Evolutionary conservation across 495 filamentous ascomycete species (phyloP).

Genomic region (Aspergillus sclerotiicarbonarius): DNA sequence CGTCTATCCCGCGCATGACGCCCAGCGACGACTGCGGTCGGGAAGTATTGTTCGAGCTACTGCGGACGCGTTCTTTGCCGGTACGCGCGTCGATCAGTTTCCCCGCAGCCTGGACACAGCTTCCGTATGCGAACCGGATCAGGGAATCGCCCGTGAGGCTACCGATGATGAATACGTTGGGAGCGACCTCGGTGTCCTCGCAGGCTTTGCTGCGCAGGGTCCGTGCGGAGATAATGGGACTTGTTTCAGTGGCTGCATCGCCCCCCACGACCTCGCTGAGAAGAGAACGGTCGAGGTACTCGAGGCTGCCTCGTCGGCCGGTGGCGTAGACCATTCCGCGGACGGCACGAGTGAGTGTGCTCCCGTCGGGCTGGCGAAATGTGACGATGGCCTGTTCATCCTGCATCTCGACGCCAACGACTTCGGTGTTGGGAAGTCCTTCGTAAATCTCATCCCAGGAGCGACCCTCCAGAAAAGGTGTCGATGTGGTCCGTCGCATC

Average conservation of each 20-base stretch:
- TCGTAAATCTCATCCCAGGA: constrained; percentile 56
- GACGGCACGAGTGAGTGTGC: constrained; percentile 42
- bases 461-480: constrained; percentile 43
- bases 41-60: constrained; percentile 16
- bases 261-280: constrained; percentile 48
- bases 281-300: constrained; percentile 52
- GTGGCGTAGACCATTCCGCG: constrained; percentile 58
- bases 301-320: constrained; percentile 57
- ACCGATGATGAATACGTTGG: constrained; percentile 58
- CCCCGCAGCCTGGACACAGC: constrained; percentile 58
- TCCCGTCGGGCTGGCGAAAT: constrained; percentile 48
- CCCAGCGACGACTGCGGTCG: constrained; percentile 25
- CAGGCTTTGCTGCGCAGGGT: constrained; percentile 56
- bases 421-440: constrained; percentile 56
- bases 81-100: constrained; percentile 41
- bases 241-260: constrained; percentile 17
- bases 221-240: constrained; percentile 49
- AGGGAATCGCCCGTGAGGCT: constrained; percentile 65
- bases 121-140: constrained; percentile 61
- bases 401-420: constrained; percentile 40
- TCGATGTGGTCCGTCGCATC: constrained; percentile 37
- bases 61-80: constrained; percentile 16
- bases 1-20: constrained; percentile 45
- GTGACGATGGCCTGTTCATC: constrained; percentile 38
- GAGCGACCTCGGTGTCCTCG: constrained; percentile 53